Evolutionary conservation across 805 yeast genomes (phyloP), one percentile per base, ranked within the genome.

Genomic region (Yarrowia sp.): DNA sequence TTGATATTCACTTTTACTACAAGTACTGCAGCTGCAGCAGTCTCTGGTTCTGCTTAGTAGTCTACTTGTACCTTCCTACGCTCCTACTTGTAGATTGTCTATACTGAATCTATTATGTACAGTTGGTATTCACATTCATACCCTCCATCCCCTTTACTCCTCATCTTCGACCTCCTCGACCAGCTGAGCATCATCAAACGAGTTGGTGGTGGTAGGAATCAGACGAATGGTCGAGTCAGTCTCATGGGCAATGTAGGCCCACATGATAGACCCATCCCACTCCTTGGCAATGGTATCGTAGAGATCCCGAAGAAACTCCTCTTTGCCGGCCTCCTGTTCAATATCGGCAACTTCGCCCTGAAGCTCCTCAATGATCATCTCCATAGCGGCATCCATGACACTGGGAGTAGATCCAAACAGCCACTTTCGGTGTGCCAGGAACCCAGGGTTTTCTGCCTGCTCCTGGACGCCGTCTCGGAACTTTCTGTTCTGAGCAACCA

Each of bases 191-290:
- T 10, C 60, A n/a, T 36, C 10, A 20, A 14, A 2, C 64, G 39
- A 7, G 49, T 24, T 1, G 61, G 30, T 24, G 30, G 30, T 24
- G 30, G 30, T 24, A 7, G 64, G 64, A 33, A 58, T 58, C 40
- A 58, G 39, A 14, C 64, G 64, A 58, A 58, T 58, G 13, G 64
- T 43, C 50, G 43, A 50, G 9, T 58, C 64, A 7, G 64, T 58
- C 2, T 58, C 50, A 13, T 50, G 40, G 9, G 64, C 64, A 17
- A 42, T 12, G 14, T 43, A 12, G n/a, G 40, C 40, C 64, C 64
- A 58, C 50, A 58, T 33, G 39, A 58, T 42, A 6, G 64, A 42
- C 8, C 64, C 64, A 13, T 58, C 64, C 64, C 64, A 58, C 39
- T 42, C 39, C 15, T 33, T 40, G 19, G 64, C 64, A 12, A 58